Conservation (phyloP, 345 rosid species). For the Arabis hirsuta region DNA sequence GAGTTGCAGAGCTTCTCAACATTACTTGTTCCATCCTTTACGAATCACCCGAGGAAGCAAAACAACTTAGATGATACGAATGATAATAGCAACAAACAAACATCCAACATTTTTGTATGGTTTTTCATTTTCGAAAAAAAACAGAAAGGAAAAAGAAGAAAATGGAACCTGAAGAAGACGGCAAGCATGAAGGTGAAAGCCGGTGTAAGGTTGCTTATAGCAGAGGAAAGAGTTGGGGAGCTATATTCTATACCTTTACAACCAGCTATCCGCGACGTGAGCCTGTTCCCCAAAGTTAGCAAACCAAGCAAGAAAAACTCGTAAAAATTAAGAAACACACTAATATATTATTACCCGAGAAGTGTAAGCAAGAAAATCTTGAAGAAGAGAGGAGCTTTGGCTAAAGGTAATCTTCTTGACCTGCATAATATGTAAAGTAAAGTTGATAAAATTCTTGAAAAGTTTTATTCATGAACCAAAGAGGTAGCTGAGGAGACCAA, state of each 20-base stretch:
- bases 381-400: constrained; percentile 42
- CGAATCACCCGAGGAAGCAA: constrained; percentile 1
- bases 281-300: constrained; percentile 27
- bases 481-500: constrained; percentile 24
- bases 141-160: not conserved
- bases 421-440: constrained; percentile 10
- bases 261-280: constrained; percentile 37
- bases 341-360: constrained; percentile 31
- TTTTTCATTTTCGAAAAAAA: not conserved
- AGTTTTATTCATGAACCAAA: constrained; percentile 21
- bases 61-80: not conserved
- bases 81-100: constrained; percentile 15
- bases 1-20: constrained; percentile 42
- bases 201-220: constrained; percentile 42
- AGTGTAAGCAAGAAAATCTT: constrained; percentile 38
- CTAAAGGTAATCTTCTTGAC: constrained; percentile 25
- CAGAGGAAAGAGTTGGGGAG: constrained; percentile 42
- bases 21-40: constrained; percentile 37
- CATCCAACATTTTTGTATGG: not conserved
- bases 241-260: constrained; percentile 42
- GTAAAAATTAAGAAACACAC: not conserved
- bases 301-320: not conserved
- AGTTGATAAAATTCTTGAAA: not conserved
- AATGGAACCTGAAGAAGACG: constrained; percentile 40
- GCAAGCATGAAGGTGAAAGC: constrained; percentile 43